A percentile compares a stretch with the other conserved stretches of the same genome.
Conservation (phyloP, 495 filamentous ascomycete species). For the Penicillium pulvis region DNA sequence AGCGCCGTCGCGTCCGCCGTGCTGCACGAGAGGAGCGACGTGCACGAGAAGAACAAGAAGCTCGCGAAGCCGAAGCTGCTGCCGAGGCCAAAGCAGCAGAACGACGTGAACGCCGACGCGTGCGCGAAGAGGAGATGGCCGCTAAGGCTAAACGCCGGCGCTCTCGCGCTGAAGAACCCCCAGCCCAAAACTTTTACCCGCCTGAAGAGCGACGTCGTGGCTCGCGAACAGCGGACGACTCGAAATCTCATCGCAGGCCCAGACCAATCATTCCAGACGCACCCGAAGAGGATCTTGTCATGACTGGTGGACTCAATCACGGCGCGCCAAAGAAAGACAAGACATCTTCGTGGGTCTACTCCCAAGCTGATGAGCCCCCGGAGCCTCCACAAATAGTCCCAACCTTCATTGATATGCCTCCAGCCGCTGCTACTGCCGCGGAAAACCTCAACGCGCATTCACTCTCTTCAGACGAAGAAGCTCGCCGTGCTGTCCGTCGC, state of each 20-base stretch:
- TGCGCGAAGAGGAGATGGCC: slow-evolving; percentile 41
- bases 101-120: slow-evolving; percentile 42
- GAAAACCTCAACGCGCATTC: slow-evolving; percentile 31
- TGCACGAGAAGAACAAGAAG: slow-evolving; percentile 50
- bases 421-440: slow-evolving; percentile 29
- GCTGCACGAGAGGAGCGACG: slow-evolving; percentile 53
- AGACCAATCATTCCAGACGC: slow-evolving; percentile 21
- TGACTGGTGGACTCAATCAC: slow-evolving; percentile 29
- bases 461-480: slow-evolving; percentile 47
- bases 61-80: slow-evolving; percentile 41
- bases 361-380: slow-evolving; percentile 55
- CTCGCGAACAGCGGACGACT: slow-evolving; percentile 32
- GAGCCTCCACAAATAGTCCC: slow-evolving; percentile 58
- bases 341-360: slow-evolving; percentile 62
- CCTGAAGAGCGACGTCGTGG: slow-evolving; percentile 27
- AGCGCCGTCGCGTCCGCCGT: slow-evolving; percentile 42
- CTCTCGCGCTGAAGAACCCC: slow-evolving; percentile 36
- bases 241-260: slow-evolving; percentile 35
- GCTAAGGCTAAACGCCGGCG: slow-evolving; percentile 37
- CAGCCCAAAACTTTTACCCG: slow-evolving; percentile 18
- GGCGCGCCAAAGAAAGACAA: slow-evolving; percentile 47
- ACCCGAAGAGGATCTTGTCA: slow-evolving; percentile 25
- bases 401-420: slow-evolving; percentile 56
- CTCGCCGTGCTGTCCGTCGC: slow-evolving; percentile 38
- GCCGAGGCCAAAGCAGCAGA: slow-evolving; percentile 45